Percentiles rank a stretch among this genome's conserved stretches.
Conservation (phyloP, 768 basidiomycete species). For the Strobilomyces confusus region DNA sequence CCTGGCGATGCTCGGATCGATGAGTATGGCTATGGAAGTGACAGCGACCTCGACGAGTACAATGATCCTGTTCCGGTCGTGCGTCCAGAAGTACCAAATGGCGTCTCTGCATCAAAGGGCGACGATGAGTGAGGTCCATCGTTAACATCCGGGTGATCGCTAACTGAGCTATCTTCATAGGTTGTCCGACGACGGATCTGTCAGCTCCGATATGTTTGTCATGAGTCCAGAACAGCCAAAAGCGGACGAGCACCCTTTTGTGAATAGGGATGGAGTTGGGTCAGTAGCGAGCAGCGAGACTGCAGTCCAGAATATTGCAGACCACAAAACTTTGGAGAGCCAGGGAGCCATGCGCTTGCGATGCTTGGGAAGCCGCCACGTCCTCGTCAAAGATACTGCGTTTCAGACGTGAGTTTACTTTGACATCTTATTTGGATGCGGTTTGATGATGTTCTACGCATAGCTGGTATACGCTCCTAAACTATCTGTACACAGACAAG, state of each 20-base stretch:
- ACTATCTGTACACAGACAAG: conserved; percentile 37
- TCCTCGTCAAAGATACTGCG: too few species aligned
- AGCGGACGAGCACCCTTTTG: background rate
- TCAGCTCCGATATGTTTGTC: conserved; percentile 12
- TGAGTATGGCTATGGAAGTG: conserved; percentile 28
- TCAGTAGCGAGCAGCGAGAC: conserved; percentile 10
- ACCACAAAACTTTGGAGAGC: background rate
- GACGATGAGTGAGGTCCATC: conserved; percentile 8
- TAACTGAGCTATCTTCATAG: background rate
- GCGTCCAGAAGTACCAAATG: too few species aligned
- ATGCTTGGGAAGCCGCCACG: conserved; percentile 14
- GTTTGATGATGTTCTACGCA: background rate
- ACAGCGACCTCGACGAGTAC: too few species aligned
- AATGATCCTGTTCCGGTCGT: too few species aligned
- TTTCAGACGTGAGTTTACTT: background rate
- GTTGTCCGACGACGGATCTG: background rate
- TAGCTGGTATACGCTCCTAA: conserved; percentile 39
- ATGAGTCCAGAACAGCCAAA: too few species aligned
- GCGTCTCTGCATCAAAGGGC: background rate
- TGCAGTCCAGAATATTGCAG: background rate
- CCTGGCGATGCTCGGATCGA: conserved; percentile 6
- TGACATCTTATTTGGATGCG: too few species aligned
- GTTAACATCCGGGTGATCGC: background rate
- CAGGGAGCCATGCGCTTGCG: conserved; percentile 6
- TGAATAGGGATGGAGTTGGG: background rate